Conservation (phyloP, 805 yeast species). For the Ogataea pilisensis region DNA sequence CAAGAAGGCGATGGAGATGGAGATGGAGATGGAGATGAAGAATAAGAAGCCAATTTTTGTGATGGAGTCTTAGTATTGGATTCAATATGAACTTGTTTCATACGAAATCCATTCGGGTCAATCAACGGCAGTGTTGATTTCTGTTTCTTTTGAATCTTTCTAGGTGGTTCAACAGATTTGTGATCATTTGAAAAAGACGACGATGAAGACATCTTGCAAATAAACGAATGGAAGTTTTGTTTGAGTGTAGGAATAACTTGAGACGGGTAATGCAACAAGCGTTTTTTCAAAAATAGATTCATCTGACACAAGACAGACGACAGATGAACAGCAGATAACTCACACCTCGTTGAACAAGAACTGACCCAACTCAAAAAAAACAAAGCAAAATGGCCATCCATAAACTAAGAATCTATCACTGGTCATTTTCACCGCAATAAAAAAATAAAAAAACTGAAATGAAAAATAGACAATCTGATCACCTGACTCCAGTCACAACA, state of each 20-base stretch:
- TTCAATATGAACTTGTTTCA: slow-evolving; percentile 36
- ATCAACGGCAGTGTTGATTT: slow-evolving; percentile 24
- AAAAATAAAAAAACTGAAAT: background rate
- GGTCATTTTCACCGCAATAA: background rate
- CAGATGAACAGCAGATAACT: background rate
- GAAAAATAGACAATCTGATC: background rate
- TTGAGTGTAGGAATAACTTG: background rate
- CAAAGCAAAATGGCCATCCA: background rate
- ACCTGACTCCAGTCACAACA: background rate
- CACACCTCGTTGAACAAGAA: too few relatives aligned
- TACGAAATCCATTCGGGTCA: slow-evolving; percentile 45
- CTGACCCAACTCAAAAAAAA: too few relatives aligned
- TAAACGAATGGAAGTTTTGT: background rate
- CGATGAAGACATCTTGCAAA: too few relatives aligned
- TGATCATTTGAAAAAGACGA: background rate
- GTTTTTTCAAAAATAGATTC: too few relatives aligned
- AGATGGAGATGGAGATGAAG: slow-evolving; percentile 13
- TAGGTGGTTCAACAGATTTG: slow-evolving; percentile 13
- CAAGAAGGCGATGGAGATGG: too few relatives aligned
- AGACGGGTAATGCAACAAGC: too few relatives aligned
- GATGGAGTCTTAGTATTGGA: slow-evolving; percentile 8
- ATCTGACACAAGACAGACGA: background rate
- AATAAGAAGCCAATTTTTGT: background rate
- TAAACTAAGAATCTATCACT: background rate
- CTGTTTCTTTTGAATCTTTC: slow-evolving; percentile 10